Conservation (phyloP, 1,284 basidiomycete species). For the Marasmius sp. region DNA sequence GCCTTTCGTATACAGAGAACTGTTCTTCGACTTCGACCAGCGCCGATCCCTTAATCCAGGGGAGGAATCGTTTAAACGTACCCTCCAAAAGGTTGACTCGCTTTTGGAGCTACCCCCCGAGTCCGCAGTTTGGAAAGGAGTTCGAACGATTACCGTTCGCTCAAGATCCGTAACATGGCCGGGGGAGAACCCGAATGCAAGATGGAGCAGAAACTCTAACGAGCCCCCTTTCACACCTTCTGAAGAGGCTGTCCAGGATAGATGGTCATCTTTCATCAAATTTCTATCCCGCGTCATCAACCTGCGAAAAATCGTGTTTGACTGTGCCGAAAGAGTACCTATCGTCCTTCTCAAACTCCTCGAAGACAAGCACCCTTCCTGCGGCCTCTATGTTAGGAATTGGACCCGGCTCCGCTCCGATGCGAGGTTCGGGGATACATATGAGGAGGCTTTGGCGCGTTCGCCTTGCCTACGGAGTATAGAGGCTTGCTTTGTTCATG, state of each 20-base stretch:
- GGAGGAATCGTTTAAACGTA: too few species aligned
- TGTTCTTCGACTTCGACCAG: not conserved
- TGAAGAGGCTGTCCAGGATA: not conserved
- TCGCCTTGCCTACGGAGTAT: not conserved
- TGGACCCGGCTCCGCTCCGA: not conserved
- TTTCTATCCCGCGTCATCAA: not conserved
- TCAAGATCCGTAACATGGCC: not conserved
- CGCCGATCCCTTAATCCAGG: not conserved
- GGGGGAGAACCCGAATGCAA: not conserved
- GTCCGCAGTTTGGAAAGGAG: not conserved
- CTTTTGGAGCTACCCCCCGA: not conserved
- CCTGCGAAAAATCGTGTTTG: not conserved
- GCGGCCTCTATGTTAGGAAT: not conserved
- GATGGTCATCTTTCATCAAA: not conserved
- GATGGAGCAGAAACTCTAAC: not conserved
- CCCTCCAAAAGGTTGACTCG: not conserved
- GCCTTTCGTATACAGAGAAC: not conserved
- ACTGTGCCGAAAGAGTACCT: not conserved
- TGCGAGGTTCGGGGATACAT: not conserved
- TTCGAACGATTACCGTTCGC: not conserved
- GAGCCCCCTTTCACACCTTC: not conserved
- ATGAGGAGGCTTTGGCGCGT: not conserved
- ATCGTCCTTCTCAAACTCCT: not conserved
- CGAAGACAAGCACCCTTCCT: not conserved
- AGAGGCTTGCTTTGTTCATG: not conserved